Evolutionary conservation across 2,329 filamentous ascomycete species (phyloP).

Genomic region (Talaromyces sp.): DNA sequence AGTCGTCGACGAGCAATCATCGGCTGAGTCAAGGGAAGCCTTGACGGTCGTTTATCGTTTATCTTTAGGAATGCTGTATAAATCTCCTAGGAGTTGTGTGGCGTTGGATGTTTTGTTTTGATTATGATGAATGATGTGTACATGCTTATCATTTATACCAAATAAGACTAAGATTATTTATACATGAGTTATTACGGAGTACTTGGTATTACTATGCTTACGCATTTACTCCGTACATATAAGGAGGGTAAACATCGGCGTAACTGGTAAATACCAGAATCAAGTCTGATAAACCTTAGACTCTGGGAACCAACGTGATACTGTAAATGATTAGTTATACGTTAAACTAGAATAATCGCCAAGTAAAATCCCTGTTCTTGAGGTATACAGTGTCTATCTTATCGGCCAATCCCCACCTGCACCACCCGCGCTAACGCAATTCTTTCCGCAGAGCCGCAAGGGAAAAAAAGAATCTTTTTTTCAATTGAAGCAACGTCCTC

Average conservation of each 20-base stretch:
- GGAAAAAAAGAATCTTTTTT: conserved; percentile 4
- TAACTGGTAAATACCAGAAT: no score
- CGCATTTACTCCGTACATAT: no score
- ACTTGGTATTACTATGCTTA: no score
- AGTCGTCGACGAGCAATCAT: conserved; percentile 4
- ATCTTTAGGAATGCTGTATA: conserved; percentile 1
- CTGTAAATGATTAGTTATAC: background rate
- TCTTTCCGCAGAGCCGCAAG: conserved; percentile 11
- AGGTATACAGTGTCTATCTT: background rate
- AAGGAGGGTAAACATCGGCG: no score
- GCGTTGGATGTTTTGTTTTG: conserved; percentile 5
- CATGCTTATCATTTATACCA: background rate
- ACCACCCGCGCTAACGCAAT: conserved; percentile 4
- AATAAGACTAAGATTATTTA: background rate
- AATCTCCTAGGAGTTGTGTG: conserved; percentile 4
- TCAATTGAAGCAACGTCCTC: background rate
- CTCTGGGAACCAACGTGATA: no score
- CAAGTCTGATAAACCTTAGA: no score
- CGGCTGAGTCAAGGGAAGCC: background rate
- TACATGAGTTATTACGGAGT: no score
- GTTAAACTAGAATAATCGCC: background rate
- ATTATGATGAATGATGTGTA: background rate
- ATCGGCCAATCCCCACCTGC: conserved; percentile 2
- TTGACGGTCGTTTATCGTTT: background rate
- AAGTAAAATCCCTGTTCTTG: background rate